Percentiles rank a stretch among this genome's conserved stretches.
phyloP scores from a whole-genome alignment of 495 filamentous ascomycete genomes.

The Penicillium mononematosum region DNA sequence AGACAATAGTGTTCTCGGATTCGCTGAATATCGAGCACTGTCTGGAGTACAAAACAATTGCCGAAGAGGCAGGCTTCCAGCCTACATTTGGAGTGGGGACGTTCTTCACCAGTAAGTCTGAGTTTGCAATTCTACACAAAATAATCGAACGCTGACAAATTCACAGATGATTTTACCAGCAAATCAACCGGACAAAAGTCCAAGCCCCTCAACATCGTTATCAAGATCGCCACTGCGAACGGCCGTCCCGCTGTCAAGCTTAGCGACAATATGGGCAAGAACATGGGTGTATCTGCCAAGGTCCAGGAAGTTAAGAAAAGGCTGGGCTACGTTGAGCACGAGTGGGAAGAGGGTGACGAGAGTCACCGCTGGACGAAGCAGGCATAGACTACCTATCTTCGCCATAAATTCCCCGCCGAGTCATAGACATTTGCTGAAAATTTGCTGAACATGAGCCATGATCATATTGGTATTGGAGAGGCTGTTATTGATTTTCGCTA shows the following conservation, averaged over 20 bases:
- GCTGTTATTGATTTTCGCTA: not conserved
- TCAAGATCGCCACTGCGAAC: constrained; percentile 83
- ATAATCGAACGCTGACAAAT: not conserved
- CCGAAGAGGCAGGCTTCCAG: constrained; percentile 76
- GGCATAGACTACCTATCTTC: constrained; percentile 8
- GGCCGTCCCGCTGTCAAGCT: constrained; percentile 91
- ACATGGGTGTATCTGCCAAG: constrained; percentile 79
- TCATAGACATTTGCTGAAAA: not conserved
- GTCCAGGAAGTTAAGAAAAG: constrained; percentile 80
- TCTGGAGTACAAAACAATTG: constrained; percentile 78
- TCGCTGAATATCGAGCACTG: constrained; percentile 89
- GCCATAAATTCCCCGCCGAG: not conserved
- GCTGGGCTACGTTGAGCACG: constrained; percentile 80
- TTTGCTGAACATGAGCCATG: not conserved
- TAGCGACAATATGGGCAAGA: constrained; percentile 95
- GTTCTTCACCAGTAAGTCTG: constrained; percentile 75
- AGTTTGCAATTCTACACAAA: not conserved
- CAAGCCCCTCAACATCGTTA: constrained; percentile 93
- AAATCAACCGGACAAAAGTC: constrained; percentile 72
- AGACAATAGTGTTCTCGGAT: constrained; percentile 96
- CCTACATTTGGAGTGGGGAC: constrained; percentile 92
- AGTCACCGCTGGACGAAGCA: constrained; percentile 68
- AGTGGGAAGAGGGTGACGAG: constrained; percentile 84
- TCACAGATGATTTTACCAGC: constrained; percentile 72
- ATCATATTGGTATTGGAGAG: not conserved